These are phyloP conservation scores for Pythium phragmiticola DNA, from an alignment of 352 stramenopile genomes.

Conservation along the genomic window DNA sequence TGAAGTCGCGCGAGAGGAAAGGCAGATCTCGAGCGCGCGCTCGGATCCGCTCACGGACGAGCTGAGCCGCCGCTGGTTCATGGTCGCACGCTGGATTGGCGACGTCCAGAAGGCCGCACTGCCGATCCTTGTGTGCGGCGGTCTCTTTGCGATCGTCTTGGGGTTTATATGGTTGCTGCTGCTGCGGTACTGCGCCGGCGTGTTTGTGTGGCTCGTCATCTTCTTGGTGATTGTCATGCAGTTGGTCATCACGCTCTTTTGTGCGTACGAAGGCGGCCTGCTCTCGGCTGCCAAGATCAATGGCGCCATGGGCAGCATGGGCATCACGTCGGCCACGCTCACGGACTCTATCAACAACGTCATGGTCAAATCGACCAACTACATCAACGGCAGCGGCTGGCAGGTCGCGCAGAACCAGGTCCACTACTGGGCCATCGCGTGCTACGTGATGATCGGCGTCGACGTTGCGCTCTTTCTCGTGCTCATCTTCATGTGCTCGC, in stretches of 20 bases:
- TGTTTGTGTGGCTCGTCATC: conserved; percentile 83
- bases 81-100: conserved; percentile 71
- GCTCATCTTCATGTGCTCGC: conserved; percentile 77
- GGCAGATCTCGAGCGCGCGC: conserved; percentile 38
- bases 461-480: conserved; percentile 65
- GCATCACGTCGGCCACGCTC: conserved; percentile 31
- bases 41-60: conserved; percentile 53
- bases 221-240: conserved; percentile 63
- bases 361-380: conserved; percentile 44
- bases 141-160: conserved; percentile 59
- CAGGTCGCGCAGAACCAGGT: conserved; percentile 45
- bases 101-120: conserved; percentile 78
- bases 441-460: conserved; percentile 69
- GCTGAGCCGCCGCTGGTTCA: conserved; percentile 66
- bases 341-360: conserved; percentile 31
- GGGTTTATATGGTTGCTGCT: conserved; percentile 76
- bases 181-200: conserved; percentile 68
- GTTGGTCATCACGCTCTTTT: conserved; percentile 73
- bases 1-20: conserved; percentile 44
- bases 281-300: conserved; percentile 48
- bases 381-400: conserved; percentile 56
- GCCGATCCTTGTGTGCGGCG: conserved; percentile 74
- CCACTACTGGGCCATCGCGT: conserved; percentile 72
- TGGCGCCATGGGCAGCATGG: conserved; percentile 51
- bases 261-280: conserved; percentile 67